Percentiles rank a stretch among this genome's conserved stretches.
Evolutionary conservation across 768 basidiomycete genomes (phyloP).

Genomic region (Tephrocybe sp.): DNA sequence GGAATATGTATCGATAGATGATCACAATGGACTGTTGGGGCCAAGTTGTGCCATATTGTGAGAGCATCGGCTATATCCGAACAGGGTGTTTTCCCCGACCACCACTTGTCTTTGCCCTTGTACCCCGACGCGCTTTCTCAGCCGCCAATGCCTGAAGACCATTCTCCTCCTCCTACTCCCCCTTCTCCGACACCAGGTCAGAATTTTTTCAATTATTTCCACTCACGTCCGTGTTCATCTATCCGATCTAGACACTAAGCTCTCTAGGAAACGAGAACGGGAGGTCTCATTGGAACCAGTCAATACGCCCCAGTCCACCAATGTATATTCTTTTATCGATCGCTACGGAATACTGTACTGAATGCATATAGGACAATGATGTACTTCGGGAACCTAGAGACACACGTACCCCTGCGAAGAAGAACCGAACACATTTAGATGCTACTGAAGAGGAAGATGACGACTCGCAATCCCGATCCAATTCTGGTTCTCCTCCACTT

Average conservation of each 20-base stretch:
- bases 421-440: constrained; percentile 64
- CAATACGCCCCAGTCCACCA: constrained; percentile 40
- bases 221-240: constrained; percentile 14
- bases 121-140: constrained; percentile 16
- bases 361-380: constrained; percentile 37
- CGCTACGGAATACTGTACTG: background rate
- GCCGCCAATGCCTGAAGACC: constrained; percentile 9
- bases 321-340: constrained; percentile 28
- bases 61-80: constrained; percentile 36
- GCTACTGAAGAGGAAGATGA: constrained; percentile 66
- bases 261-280: constrained; percentile 71
- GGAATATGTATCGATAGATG: too few species aligned
- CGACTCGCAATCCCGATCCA: constrained; percentile 36
- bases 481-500: constrained; percentile 41
- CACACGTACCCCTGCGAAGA: constrained; percentile 67
- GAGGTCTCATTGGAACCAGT: constrained; percentile 75
- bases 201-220: constrained; percentile 11
- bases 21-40: background rate
- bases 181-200: constrained; percentile 50
- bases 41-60: constrained; percentile 8
- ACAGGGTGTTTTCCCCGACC: constrained; percentile 13
- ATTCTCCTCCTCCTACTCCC: constrained; percentile 35
- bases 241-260: constrained; percentile 38
- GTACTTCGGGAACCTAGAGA: constrained; percentile 38
- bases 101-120: constrained; percentile 8